A percentile compares a stretch with the other conserved stretches of the same genome.
These are phyloP conservation scores for Colletotrichum limetticola DNA, from an alignment of 2,329 filamentous ascomycete genomes.

Conservation along the genomic window DNA sequence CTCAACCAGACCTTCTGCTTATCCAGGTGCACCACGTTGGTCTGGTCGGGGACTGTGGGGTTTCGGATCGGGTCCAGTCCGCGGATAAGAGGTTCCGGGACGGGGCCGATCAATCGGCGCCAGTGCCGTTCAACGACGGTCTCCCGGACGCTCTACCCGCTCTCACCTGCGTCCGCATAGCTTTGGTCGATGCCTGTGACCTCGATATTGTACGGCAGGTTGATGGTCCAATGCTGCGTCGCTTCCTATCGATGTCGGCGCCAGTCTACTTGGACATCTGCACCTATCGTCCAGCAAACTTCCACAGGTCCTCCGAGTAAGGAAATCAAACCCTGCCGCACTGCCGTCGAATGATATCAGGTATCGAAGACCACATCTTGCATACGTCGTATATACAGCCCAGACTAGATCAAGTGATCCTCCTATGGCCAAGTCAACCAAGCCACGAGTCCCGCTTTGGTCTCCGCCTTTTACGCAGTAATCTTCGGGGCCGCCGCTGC, in stretches of 20 bases:
- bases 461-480: neutral
- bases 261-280: neutral
- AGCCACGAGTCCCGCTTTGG: slow-evolving; percentile 3
- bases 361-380: neutral
- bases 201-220: neutral
- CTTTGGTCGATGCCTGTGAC: neutral
- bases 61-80: neutral
- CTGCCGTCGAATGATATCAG: neutral
- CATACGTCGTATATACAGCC: neutral
- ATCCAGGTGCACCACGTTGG: neutral
- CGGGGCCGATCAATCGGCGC: neutral
- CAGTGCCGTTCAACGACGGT: neutral
- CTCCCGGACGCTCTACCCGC: neutral
- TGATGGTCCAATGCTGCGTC: neutral
- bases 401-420: slow-evolving; percentile 1
- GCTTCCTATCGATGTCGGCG: too few relatives aligned
- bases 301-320: neutral
- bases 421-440: neutral
- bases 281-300: neutral
- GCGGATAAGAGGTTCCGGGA: neutral
- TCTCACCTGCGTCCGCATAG: neutral
- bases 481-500: slow-evolving; percentile 15
- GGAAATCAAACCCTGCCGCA: neutral
- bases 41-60: slow-evolving; percentile 5
- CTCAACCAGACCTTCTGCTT: neutral